Evolutionary conservation across 176 grass and related monocot species (phyloP), one percentile per base, ranked within the genome.

Genomic region (Urochloa ruziziensis): DNA sequence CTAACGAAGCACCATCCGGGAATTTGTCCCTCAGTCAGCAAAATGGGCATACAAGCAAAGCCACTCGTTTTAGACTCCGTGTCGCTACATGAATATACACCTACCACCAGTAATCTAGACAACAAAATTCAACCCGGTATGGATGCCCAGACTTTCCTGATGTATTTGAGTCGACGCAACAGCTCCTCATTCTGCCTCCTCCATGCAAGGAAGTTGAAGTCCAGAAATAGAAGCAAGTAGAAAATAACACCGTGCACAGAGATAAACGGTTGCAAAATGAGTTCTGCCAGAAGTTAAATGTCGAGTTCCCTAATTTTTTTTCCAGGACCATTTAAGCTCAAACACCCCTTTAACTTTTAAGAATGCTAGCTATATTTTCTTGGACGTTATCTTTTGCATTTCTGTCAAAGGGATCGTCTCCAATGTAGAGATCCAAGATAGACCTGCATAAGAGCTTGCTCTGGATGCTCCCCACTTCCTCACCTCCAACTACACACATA

Each of bases 361-460:
- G 74, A 81, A 79, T 78, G 77, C 40, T 83, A 29, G 83, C 86
- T 70, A 93, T 85, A 8, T 91, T 93, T 67, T 79, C 78, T 73
- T 90, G 91, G 86, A 95, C 86, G 27, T 74, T 74, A n/a, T 81
- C 87, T 85, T 95, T 98, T 10, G 91, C 96, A 69, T 32, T 82
- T 53, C 77, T 90, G 74, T 98, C 96, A 11, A 98, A 93, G 57
- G 96, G 89, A 51, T 98, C 91, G 2, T 98, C 96, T 16, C 96
- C 96, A 4, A 95, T 82, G 77, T 98, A 95, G 63, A 98, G 96
- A 91, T 98, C 96, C 56, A 98, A 91, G 54, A 95, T 83, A 18
- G 96, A 95, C 63, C 82, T 60, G 69, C 96, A 98, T 67, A 95
- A 73, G 66, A 95, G 92, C 71, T 91, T 93, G 87, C 87, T 98